Conservation (phyloP, 1,284 basidiomycete species). For the Trichosporon coremiiforme region DNA sequence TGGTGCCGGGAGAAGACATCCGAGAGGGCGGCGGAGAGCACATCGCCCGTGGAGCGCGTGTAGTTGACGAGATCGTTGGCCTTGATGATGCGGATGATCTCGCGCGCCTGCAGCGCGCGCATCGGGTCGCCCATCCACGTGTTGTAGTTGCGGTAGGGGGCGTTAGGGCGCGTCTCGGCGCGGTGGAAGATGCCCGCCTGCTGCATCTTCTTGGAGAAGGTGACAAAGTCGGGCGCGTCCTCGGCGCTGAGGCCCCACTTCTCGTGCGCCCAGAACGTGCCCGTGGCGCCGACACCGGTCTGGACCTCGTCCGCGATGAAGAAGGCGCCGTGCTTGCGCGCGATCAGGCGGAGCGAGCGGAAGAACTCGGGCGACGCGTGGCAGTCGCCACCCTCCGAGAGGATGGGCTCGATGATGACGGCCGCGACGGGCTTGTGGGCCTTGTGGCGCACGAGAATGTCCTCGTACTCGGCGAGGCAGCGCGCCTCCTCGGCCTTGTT, state of each 20-base stretch:
- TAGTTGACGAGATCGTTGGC: conserved; percentile 54
- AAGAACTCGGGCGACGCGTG: conserved; percentile 62
- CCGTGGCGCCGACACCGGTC: conserved; percentile 62
- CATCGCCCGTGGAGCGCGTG: conserved; percentile 53
- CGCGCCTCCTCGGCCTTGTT: conserved; percentile 55
- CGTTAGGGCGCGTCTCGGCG: conserved; percentile 58
- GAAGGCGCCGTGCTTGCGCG: conserved; percentile 60
- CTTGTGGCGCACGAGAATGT: conserved; percentile 52
- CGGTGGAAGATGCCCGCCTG: conserved; percentile 60
- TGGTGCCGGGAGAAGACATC: conserved; percentile 40
- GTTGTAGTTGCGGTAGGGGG: conserved; percentile 59
- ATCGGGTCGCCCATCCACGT: conserved; percentile 59
- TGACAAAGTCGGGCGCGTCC: conserved; percentile 61
- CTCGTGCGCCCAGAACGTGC: conserved; percentile 63
- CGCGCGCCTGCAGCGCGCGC: conserved; percentile 60
- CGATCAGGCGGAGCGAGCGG: conserved; percentile 58
- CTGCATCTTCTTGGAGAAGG: conserved; percentile 62
- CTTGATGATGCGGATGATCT: conserved; percentile 59
- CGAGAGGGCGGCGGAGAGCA: conserved; percentile 50
- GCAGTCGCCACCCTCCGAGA: conserved; percentile 63
- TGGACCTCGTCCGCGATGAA: conserved; percentile 62
- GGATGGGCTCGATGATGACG: conserved; percentile 63
- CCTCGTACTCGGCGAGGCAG: conserved; percentile 49
- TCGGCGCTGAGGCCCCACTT: conserved; percentile 59
- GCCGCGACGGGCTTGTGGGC: conserved; percentile 59